Evolutionary conservation across 345 rosid genomes (phyloP), one percentile per base, ranked within the genome.

Genomic region (Populus deltoides): DNA sequence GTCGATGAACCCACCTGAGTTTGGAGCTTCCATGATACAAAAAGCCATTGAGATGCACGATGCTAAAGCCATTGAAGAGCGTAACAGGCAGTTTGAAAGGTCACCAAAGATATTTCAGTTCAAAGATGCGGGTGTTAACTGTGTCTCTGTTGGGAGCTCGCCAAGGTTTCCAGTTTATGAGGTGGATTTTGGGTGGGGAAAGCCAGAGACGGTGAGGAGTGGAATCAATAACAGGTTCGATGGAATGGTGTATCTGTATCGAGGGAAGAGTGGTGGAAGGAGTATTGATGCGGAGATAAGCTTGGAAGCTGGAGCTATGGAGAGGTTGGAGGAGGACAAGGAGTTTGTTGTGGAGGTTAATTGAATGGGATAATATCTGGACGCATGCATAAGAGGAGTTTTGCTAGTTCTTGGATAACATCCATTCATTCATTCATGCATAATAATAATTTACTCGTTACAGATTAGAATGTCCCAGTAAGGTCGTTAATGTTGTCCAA

Each of bases 191-290:
- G 99, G 99, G 63, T 96, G 89, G 90, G 97, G 98, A 0, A 80
- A 86, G 73, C 98, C 98, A 1, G 98, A 93, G 84, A 80, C 88
- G 0, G 99, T 93, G 51, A 76, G 98, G 81, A 93, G 97, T 61
- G 99, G 99, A 66, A 81, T 86, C 72, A 96, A 93, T 55, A 93
- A 93, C 77, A 76, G 94, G 85, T 96, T 96, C n/a, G 95, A 96
- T 35, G 99, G 98, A 79, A 92, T 93, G 98, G 90, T 96, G 76
- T 92, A 93, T 81, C 33, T 93, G 86, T 93, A 96, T 81, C 99
- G 81, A 72, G 99, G 98, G n/a, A 93, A 93, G 86, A 74, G 74
- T 22, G 98, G 97, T 1, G 98, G 97, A 5, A 38, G 84, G 72
- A 87, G 98, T 81, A 92, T 93, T 27, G 99, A 96, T 25, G 98